A percentile compares a stretch with the other conserved stretches of the same genome.
Evolutionary conservation across 192 early-diverging fungal genomes (phyloP).

Genomic region (Backusella tarrabulga): DNA sequence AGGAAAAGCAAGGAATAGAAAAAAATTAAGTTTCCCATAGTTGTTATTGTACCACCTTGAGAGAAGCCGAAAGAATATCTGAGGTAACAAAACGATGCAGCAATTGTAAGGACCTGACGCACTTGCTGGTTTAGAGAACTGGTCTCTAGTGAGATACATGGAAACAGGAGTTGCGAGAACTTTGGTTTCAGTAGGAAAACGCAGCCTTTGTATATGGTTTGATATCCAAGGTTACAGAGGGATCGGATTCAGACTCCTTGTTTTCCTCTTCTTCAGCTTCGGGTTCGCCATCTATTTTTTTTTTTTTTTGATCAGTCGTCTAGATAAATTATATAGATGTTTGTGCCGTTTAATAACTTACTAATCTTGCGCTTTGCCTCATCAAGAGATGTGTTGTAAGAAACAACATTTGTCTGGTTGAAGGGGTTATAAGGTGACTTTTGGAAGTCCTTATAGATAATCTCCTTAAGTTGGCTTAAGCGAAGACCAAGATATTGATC

Average conservation of each 20-base stretch:
- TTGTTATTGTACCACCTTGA: background rate
- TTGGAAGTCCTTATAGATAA: conserved; percentile 77
- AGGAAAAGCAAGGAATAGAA: background rate
- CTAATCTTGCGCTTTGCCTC: conserved; percentile 36
- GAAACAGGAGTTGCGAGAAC: background rate
- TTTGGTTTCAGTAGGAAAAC: background rate
- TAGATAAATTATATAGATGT: background rate
- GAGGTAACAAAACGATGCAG: background rate
- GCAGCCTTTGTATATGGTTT: background rate
- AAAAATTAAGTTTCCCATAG: background rate
- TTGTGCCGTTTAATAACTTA: background rate
- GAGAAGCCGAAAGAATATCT: background rate
- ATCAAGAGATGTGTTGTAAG: conserved; percentile 69
- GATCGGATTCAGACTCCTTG: background rate
- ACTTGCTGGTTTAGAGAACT: background rate
- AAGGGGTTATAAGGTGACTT: conserved; percentile 78
- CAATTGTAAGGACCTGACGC: background rate
- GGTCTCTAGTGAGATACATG: background rate
- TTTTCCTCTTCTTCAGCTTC: background rate
- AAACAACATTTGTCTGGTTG: conserved; percentile 67
- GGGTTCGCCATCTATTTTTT: background rate
- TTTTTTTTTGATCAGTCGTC: background rate
- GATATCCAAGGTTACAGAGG: too few species aligned
- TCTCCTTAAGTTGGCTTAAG: conserved; percentile 72
- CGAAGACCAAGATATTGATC: conserved; percentile 78